Evolutionary conservation across 2,329 filamentous ascomycete species (phyloP).

Genomic region (Lecanicillium sp.): DNA sequence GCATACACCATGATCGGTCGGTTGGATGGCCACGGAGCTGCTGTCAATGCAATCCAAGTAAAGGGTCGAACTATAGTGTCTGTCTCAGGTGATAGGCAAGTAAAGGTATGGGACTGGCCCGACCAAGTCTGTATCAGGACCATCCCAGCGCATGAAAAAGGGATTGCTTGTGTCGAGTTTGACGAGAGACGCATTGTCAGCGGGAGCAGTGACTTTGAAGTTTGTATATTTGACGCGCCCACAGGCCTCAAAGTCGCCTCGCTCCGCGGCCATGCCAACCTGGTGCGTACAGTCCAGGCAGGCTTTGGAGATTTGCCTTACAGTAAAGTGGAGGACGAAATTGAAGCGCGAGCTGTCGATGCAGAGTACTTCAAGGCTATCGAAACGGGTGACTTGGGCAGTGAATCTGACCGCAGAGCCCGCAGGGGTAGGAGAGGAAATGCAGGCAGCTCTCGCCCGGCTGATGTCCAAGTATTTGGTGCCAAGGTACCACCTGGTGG

Average conservation of each 20-base stretch:
- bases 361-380: slow-evolving; percentile 59
- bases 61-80: slow-evolving; percentile 81
- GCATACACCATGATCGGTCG: slow-evolving; percentile 72
- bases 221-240: slow-evolving; percentile 86
- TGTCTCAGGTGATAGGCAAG: slow-evolving; percentile 84
- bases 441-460: slow-evolving; percentile 65
- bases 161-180: slow-evolving; percentile 96
- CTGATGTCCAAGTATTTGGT: slow-evolving; percentile 71
- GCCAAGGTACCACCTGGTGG: slow-evolving; percentile 86
- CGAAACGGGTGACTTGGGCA: slow-evolving; percentile 39
- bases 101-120: slow-evolving; percentile 92
- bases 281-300: slow-evolving; percentile 91
- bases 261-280: slow-evolving; percentile 69
- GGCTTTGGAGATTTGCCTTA: slow-evolving; percentile 86
- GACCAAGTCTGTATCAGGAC: slow-evolving; percentile 69
- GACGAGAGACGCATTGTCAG: slow-evolving; percentile 90
- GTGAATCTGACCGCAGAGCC: slow-evolving; percentile 22
- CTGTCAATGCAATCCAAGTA: slow-evolving; percentile 94
- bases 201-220: slow-evolving; percentile 91
- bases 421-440: slow-evolving; percentile 43
- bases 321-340: slow-evolving; percentile 65
- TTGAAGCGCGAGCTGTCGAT: slow-evolving; percentile 67
- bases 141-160: slow-evolving; percentile 82
- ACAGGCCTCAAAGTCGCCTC: slow-evolving; percentile 86
- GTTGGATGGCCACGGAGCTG: slow-evolving; percentile 77